Evolutionary conservation across 2,329 filamentous ascomycete genomes (phyloP), one percentile per base, ranked within the genome.

Genomic region (Dothideomycetes sp.): DNA sequence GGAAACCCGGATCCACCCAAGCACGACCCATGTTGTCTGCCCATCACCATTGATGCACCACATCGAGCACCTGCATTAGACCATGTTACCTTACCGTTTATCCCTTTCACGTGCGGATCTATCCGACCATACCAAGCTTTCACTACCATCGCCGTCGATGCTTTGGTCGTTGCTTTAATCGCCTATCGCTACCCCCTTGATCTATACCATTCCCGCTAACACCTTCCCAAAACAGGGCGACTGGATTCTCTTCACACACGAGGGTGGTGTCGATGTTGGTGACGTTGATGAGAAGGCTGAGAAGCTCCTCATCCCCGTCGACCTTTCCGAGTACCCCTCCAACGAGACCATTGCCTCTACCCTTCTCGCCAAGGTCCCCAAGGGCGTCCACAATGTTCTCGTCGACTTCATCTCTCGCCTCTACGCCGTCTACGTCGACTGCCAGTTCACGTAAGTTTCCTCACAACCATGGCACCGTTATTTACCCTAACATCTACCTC

Each of bases 171-270:
- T 36, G 31, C 37, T 31, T 38, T 36, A 34, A 17, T 15, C 32
- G 36, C 30, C 33, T 36, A 29, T 32, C 33, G 29, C 34, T 29
- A 15, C 19, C 36, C 34, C 33, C 24, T 14, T 32, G 16, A 31
- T 34, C n/a, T 18, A 27, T 34, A 35, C 19, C 29, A 19, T 34
- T 35, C 31, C 11, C 29, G 34, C 42, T 44, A 41, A 43, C 32
- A 24, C 30, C 36, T 19, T 17, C 43, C 14, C 34, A 38, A 32
- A 47, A 47, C 62, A 96, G 91, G 91, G 91, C 60, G 91, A 98
- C 69, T 96, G 88, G 87, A 95, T 98, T 62, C 85, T 98, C 60
- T 98, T 98, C 75, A 95, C 89, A 58, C 87, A 98, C 70, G 91
- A 98, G 70, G 91, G 91, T 74, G 91, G 91, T 83, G 88, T 98